A percentile compares a stretch with the other conserved stretches of the same genome.
phyloP scores from a whole-genome alignment of 2,329 filamentous ascomycete genomes.

The Claviceps sp. region DNA sequence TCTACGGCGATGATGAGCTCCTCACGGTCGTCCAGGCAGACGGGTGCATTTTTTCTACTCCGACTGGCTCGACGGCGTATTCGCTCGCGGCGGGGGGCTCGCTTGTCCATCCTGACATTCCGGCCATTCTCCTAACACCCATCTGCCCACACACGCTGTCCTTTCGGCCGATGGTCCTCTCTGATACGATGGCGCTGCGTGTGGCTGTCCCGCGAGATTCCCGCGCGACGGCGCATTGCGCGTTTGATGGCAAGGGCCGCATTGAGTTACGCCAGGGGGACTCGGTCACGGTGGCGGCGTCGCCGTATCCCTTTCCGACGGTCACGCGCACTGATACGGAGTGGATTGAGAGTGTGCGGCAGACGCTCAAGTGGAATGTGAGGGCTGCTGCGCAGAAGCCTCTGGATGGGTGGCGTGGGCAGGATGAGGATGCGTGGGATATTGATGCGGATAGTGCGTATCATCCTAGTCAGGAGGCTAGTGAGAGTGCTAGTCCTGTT shows the following conservation, averaged over 20 bases:
- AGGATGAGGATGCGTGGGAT: slow-evolving; percentile 46
- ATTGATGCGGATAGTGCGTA: slow-evolving; percentile 79
- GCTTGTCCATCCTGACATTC: slow-evolving; percentile 91
- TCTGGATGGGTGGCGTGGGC: slow-evolving; percentile 39
- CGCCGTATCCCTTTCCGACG: slow-evolving; percentile 93
- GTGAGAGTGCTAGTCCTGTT: slow-evolving; percentile 52
- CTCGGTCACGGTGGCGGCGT: slow-evolving; percentile 90
- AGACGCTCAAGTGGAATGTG: slow-evolving; percentile 90
- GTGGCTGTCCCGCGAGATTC: slow-evolving; percentile 76
- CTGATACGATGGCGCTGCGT: slow-evolving; percentile 83
- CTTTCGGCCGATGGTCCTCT: slow-evolving; percentile 95
- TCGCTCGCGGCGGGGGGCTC: slow-evolving; percentile 91
- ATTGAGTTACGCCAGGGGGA: slow-evolving; percentile 88
- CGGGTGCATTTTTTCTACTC: slow-evolving; percentile 94
- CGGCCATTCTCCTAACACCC: slow-evolving; percentile 88
- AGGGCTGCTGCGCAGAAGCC: slow-evolving; percentile 84
- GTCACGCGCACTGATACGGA: slow-evolving; percentile 81
- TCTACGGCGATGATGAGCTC: slow-evolving; percentile 90
- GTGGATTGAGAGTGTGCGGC: slow-evolving; percentile 92
- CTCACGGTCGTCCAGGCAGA: slow-evolving; percentile 94
- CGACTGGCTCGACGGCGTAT: slow-evolving; percentile 89
- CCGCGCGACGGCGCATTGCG: slow-evolving; percentile 87
- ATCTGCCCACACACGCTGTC: slow-evolving; percentile 96
- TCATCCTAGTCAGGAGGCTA: slow-evolving; percentile 61
- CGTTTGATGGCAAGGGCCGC: slow-evolving; percentile 93